A percentile compares a stretch with the other conserved stretches of the same genome.
phyloP scores from a whole-genome alignment of 2,329 filamentous ascomycete species.

The Exophiala spinifera region DNA sequence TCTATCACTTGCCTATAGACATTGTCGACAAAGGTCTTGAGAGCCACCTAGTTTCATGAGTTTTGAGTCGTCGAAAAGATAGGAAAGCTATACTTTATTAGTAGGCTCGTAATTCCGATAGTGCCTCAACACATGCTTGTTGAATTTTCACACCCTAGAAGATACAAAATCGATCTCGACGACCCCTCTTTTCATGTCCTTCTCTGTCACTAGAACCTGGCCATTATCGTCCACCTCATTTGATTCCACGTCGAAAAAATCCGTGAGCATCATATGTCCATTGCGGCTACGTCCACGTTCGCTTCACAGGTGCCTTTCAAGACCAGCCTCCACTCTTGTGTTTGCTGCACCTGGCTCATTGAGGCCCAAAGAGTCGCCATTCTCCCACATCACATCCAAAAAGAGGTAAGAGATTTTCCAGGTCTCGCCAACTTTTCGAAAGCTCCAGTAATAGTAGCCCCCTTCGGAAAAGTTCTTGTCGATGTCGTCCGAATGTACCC shows the following conservation, averaged over 20 bases:
- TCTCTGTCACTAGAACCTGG: background rate
- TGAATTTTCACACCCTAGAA: background rate
- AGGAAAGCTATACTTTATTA: background rate
- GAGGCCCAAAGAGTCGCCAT: constrained; percentile 16
- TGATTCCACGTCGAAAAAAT: background rate
- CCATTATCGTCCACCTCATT: background rate
- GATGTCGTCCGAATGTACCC: constrained; percentile 10
- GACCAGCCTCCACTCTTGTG: background rate
- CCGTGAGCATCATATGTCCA: no score
- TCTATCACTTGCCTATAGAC: background rate
- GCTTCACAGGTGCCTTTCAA: no score
- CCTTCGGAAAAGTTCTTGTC: constrained; percentile 16
- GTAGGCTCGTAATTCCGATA: background rate
- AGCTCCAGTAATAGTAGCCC: constrained; percentile 22
- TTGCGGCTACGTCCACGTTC: no score
- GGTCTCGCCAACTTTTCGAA: constrained; percentile 6
- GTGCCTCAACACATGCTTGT: background rate
- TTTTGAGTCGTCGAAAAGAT: background rate
- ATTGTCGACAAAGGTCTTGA: constrained; percentile 3
- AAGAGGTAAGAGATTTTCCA: constrained; percentile 21
- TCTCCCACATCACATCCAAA: constrained; percentile 16
- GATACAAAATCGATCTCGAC: background rate
- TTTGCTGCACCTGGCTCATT: constrained; percentile 14
- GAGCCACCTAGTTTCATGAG: background rate
- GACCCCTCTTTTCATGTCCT: background rate